Evolutionary conservation across 768 basidiomycete species (phyloP), one percentile per base, ranked within the genome.

Genomic region (Trametes cingulata): DNA sequence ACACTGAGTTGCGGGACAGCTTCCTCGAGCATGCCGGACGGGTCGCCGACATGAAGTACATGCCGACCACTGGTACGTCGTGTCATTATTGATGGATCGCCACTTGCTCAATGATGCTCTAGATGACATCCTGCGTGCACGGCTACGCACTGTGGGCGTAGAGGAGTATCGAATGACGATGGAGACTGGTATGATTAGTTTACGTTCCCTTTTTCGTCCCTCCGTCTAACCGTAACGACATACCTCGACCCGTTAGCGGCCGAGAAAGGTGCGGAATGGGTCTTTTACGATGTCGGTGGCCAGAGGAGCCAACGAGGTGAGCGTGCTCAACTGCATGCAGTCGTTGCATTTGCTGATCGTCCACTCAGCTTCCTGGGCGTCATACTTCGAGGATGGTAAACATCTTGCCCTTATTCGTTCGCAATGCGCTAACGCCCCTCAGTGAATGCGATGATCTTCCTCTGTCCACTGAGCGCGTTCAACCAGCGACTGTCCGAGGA

Each of bases 241-340:
- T 19, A 52, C 25, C 20, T 15, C 27, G 45, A 48, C 25, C n/a
- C 43, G 43, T 2, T 47, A 47, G 55, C 66, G 17, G 58, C 40
- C 14, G 62, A 63, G 40, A 63, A 69, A 22, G 40, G 58, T 5
- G 71, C 75, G 1, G 69, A 80, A 15, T 87, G 85, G 84, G 76
- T 80, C 1, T 79, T 87, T 43, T 86, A 85, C 65, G 86, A 88
- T 61, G 82, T 87, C 17, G 84, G 85, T 20, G 86, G 85, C 0
- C 78, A 79, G 54, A 74, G 80, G 35, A 77, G 76, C 60, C 82
- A 85, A 67, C 72, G 83, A 71, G 80, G 84, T 83, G 63, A 56
- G 73, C 52, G 39, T n/a, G 40, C 33, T 33, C 37, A 9, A 51
- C 1, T n/a, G n/a, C 22, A 24, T 25, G 8, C 17, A 10, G 19